phyloP scores from a whole-genome alignment of 495 filamentous ascomycete genomes.

The Aspergillus indologenus region DNA sequence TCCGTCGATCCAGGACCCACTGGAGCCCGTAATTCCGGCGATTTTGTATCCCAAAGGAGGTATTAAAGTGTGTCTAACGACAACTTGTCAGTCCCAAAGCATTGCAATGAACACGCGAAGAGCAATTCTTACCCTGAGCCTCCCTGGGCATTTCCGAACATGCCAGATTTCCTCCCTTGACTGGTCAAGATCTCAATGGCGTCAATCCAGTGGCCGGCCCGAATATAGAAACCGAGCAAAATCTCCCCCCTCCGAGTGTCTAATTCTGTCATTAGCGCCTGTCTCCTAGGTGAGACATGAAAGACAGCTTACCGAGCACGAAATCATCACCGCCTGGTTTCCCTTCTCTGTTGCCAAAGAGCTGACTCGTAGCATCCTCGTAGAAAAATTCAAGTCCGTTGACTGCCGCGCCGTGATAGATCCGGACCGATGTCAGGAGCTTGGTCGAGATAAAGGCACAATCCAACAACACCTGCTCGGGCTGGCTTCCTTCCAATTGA shows the following conservation, averaged over 20 bases:
- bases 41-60: slow-evolving; percentile 88
- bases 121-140: slow-evolving; percentile 71
- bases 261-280: slow-evolving; percentile 19
- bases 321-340: slow-evolving; percentile 74
- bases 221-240: slow-evolving; percentile 80
- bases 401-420: slow-evolving; percentile 76
- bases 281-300: background rate
- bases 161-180: slow-evolving; percentile 74
- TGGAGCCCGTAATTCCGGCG: slow-evolving; percentile 82
- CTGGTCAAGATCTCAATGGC: slow-evolving; percentile 89
- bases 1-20: slow-evolving; percentile 79
- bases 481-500: slow-evolving; percentile 65
- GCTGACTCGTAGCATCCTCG: slow-evolving; percentile 79
- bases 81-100: slow-evolving; percentile 9
- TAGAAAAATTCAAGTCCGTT: slow-evolving; percentile 93
- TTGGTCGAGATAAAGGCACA: slow-evolving; percentile 66
- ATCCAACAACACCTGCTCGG: slow-evolving; percentile 72
- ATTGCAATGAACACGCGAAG: background rate
- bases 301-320: slow-evolving; percentile 58
- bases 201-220: slow-evolving; percentile 83
- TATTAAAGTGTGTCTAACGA: slow-evolving; percentile 74
- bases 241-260: slow-evolving; percentile 85
- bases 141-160: slow-evolving; percentile 79
- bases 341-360: slow-evolving; percentile 84
- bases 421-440: slow-evolving; percentile 67